Evolutionary conservation across 2,329 filamentous ascomycete species (phyloP).

Genomic region (Diaporthe ampelina): DNA sequence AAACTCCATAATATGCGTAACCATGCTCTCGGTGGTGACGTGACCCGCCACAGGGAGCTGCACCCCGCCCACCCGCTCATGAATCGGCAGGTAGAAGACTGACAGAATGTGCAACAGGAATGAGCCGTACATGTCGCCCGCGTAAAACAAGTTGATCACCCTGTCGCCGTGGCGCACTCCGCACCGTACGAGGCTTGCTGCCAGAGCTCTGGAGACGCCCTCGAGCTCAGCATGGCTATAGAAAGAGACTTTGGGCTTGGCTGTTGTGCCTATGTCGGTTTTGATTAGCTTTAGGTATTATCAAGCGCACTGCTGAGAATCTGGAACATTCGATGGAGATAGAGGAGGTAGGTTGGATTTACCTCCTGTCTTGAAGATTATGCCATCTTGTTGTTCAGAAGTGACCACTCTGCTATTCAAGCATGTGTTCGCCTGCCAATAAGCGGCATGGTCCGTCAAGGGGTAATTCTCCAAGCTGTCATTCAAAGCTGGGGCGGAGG

Average conservation of each 20-base stretch:
- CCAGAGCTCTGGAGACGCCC: neutral
- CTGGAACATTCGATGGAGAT: too few species aligned
- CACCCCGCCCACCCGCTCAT: conserved; percentile 2
- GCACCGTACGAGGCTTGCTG: conserved; percentile 12
- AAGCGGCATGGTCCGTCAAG: conserved; percentile 15
- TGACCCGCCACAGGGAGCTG: conserved; percentile 26
- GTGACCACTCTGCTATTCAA: conserved; percentile 7
- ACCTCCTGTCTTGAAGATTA: conserved; percentile 26
- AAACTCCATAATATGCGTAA: conserved; percentile 12
- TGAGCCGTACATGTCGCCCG: conserved; percentile 32
- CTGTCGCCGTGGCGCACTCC: conserved; percentile 23
- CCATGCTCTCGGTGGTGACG: conserved; percentile 23
- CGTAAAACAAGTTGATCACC: conserved; percentile 34
- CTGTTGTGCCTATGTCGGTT: conserved; percentile 1
- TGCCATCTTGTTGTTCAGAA: conserved; percentile 1
- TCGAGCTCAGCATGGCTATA: conserved; percentile 29
- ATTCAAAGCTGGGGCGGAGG: neutral
- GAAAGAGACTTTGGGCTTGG: conserved; percentile 34
- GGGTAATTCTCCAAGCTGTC: neutral
- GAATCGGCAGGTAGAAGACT: conserved; percentile 16
- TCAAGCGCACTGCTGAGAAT: neutral
- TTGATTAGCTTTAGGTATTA: neutral
- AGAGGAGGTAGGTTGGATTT: neutral
- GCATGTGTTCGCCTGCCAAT: conserved; percentile 23
- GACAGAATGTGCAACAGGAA: conserved; percentile 34